phyloP scores from a whole-genome alignment of 2,329 filamentous ascomycete species.

The Myriosclerotinia scirpicola region DNA sequence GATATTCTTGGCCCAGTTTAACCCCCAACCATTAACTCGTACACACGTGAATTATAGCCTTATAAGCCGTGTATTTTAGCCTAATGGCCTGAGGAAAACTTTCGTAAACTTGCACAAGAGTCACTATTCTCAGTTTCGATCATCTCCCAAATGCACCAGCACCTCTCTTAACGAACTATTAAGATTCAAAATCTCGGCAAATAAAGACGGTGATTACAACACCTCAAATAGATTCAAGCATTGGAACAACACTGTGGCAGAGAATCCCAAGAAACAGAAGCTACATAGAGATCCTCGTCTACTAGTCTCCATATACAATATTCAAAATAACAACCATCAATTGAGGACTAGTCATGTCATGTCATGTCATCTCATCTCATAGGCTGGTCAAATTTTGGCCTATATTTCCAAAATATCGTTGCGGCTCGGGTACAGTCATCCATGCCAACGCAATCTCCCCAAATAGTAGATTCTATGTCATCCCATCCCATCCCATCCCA shows the following conservation, averaged over 20 bases:
- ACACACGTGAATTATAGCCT: background rate
- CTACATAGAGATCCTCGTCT: background rate
- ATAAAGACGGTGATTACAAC: background rate
- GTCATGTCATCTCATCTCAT: background rate
- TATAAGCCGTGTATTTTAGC: background rate
- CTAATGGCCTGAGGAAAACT: background rate
- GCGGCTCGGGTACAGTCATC: conserved; percentile 11
- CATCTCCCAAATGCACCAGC: background rate
- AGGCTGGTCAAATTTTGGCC: background rate
- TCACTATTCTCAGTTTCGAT: background rate
- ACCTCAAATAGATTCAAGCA: background rate
- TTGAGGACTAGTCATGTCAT: background rate
- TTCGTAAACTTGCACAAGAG: background rate
- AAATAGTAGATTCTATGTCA: background rate
- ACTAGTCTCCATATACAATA: background rate
- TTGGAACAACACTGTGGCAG: background rate
- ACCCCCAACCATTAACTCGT: background rate
- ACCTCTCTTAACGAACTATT: too few species aligned
- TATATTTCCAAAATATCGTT: background rate
- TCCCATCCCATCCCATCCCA: background rate
- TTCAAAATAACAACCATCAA: too few species aligned
- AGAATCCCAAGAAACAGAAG: background rate
- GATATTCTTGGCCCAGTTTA: background rate
- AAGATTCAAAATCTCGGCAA: background rate
- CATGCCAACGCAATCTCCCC: background rate